These are phyloP conservation scores for Colletotrichum sp. DNA, from an alignment of 2,329 filamentous ascomycete genomes.

Conservation along the genomic window DNA sequence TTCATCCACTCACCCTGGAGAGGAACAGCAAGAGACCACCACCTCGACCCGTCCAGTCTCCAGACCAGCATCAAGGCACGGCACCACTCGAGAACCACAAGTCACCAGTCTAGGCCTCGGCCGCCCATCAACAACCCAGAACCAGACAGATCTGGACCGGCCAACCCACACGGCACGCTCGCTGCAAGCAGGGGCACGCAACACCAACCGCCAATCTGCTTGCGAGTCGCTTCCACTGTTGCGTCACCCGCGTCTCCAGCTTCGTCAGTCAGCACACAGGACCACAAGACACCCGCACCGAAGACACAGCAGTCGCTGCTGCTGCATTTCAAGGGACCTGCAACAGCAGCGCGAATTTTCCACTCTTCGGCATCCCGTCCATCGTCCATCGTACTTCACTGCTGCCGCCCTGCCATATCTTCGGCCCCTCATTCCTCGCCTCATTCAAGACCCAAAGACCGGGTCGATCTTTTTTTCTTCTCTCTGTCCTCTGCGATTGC, in stretches of 20 bases:
- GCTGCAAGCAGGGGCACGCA: slow-evolving; percentile 9
- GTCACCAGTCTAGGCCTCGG: neutral
- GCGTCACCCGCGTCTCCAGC: slow-evolving; percentile 15
- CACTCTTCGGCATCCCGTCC: neutral
- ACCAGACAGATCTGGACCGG: neutral
- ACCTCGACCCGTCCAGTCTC: no score
- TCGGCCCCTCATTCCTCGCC: neutral
- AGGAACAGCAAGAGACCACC: neutral
- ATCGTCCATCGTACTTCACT: neutral
- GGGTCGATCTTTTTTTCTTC: neutral
- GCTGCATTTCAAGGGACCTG: neutral
- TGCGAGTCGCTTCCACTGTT: slow-evolving; percentile 1
- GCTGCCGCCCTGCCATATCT: neutral
- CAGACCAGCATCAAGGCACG: neutral
- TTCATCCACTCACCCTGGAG: neutral
- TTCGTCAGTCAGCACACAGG: neutral
- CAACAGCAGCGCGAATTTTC: neutral
- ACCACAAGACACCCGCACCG: neutral
- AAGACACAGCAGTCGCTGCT: neutral
- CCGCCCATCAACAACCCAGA: slow-evolving; percentile 5
- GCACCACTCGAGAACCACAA: neutral
- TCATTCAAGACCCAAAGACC: neutral
- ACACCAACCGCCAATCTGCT: neutral
- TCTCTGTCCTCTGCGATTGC: neutral
- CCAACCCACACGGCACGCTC: neutral